Conservation (phyloP, 2,329 filamentous ascomycete species). For the Graphilbum ipis-grandicollis region DNA sequence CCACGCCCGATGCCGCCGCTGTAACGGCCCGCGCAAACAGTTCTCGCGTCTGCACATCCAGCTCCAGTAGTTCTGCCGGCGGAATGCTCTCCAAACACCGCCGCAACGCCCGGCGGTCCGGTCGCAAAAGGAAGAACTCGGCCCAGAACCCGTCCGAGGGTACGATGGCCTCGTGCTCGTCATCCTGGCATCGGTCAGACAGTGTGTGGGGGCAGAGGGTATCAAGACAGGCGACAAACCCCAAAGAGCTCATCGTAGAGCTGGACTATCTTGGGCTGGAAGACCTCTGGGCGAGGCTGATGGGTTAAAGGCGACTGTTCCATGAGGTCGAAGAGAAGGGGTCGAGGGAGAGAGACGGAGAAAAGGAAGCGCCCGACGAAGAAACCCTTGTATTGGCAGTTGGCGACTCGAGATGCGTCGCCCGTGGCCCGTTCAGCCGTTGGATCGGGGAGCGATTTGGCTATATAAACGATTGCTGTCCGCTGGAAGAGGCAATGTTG, state of each 20-base stretch:
- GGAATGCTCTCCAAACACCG: constrained; percentile 51
- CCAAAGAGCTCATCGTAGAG: constrained; percentile 71
- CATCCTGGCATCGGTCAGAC: background rate
- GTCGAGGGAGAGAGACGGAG: background rate
- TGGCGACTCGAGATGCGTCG: no score
- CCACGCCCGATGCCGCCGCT: constrained; percentile 16
- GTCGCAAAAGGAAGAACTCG: constrained; percentile 83
- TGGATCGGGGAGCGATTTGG: background rate
- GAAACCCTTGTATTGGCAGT: no score
- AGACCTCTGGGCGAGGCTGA: constrained; percentile 74
- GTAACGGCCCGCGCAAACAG: constrained; percentile 60
- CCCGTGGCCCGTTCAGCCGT: background rate
- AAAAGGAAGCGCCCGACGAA: no score
- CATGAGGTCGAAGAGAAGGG: constrained; percentile 4
- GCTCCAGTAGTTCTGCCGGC: constrained; percentile 57
- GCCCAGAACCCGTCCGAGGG: constrained; percentile 86
- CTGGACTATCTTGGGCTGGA: constrained; percentile 85
- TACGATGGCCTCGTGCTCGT: constrained; percentile 37
- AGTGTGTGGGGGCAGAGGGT: background rate
- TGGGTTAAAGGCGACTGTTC: constrained; percentile 76
- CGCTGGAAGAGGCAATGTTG: no score
- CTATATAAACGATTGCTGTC: no score
- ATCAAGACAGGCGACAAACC: constrained; percentile 4
- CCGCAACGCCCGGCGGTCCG: constrained; percentile 54
- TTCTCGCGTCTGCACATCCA: constrained; percentile 63